Evolutionary conservation across 352 stramenopile species (phyloP).

Genomic region (Phytophthora parvispora): DNA sequence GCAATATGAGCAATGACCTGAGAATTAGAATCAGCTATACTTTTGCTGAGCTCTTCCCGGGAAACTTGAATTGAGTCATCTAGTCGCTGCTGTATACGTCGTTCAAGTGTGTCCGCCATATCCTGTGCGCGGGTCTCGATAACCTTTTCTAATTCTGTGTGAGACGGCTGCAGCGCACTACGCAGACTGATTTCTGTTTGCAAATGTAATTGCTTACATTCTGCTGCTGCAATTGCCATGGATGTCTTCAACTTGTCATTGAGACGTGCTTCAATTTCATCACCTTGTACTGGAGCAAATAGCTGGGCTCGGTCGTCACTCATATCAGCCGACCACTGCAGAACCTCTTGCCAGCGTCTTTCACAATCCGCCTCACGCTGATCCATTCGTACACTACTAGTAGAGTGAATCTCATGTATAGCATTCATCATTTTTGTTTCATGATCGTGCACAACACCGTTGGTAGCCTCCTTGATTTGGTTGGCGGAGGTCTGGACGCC

Average conservation of each 20-base stretch:
- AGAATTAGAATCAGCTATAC: not conserved
- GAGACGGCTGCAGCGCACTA: not conserved
- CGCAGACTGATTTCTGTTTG: not conserved
- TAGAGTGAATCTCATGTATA: not conserved
- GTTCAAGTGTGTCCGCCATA: not conserved
- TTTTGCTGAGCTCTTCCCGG: not conserved
- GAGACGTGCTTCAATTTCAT: not conserved
- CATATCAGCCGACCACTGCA: not conserved
- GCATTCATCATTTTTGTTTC: not conserved
- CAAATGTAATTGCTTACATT: not conserved
- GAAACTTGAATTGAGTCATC: not conserved
- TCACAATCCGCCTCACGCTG: not conserved
- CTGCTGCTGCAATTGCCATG: not conserved
- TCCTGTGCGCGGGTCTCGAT: not conserved
- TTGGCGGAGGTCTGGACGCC: not conserved
- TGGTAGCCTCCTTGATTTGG: not conserved
- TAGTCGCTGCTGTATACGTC: not conserved
- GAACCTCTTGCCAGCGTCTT: not conserved
- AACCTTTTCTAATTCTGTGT: not conserved
- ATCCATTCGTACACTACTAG: not conserved
- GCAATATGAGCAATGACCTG: not conserved
- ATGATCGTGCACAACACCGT: not conserved
- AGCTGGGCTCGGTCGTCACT: not conserved
- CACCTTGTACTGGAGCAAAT: not conserved
- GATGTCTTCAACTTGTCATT: not conserved